Evolutionary conservation across 257 asterid species (phyloP).

Genomic region (Anisodus acutangulus): DNA sequence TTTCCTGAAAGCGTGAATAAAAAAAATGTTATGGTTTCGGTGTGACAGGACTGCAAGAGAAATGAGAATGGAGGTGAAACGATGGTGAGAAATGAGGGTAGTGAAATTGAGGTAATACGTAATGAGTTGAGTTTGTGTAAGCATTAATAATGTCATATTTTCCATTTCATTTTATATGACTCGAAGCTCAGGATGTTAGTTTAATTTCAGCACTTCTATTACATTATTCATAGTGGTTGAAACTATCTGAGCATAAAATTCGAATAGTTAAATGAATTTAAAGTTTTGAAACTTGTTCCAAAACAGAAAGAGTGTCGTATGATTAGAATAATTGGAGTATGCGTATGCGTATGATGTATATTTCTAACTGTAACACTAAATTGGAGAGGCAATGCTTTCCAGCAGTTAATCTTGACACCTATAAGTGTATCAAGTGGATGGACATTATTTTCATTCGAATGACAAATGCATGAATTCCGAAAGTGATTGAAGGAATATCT

Average conservation of each 20-base stretch:
- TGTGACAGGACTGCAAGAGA: constrained; percentile 28
- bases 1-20: not conserved
- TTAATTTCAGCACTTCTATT: not conserved
- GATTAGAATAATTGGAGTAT: not conserved
- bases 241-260: not conserved
- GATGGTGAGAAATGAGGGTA: constrained; percentile 7
- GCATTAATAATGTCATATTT: not conserved
- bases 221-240: not conserved
- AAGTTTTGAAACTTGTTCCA: constrained; percentile 25
- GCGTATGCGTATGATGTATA: not conserved
- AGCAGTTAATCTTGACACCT: not conserved
- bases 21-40: not conserved
- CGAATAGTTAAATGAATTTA: not conserved
- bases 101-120: constrained; percentile 18
- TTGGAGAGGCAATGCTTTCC: not conserved
- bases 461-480: not conserved
- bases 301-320: not conserved
- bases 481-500: not conserved
- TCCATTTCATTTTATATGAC: not conserved
- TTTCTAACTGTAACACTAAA: not conserved
- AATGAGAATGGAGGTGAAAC: not conserved
- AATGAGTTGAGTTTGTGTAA: not conserved
- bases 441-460: not conserved
- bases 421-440: not conserved
- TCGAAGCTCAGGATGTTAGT: not conserved